Percentiles rank a stretch among this genome's conserved stretches.
Conservation (phyloP, 257 asterid species). For the Buddleja alternifolia region DNA sequence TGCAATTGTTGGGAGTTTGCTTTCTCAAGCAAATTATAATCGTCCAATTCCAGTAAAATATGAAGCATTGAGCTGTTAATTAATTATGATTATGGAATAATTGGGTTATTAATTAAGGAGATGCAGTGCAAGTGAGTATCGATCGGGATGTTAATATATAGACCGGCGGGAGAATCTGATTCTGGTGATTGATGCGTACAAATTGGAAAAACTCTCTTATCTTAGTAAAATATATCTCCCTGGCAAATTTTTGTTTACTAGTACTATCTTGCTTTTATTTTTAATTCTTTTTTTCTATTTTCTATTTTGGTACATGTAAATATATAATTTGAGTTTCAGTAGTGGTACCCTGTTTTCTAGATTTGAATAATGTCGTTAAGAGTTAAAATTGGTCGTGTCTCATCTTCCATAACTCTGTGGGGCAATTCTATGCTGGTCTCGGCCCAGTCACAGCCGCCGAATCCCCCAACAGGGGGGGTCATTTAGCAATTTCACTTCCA, state of each 20-base stretch:
- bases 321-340: constrained; percentile 3
- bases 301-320: constrained; percentile 29
- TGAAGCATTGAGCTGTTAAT: constrained; percentile 83
- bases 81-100: not conserved
- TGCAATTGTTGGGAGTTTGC: constrained; percentile 69
- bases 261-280: not conserved
- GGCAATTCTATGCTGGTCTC: no score
- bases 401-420: constrained; percentile 13
- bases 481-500: no score
- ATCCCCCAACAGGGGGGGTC: no score
- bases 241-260: constrained; percentile 24
- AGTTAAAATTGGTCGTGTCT: constrained; percentile 13
- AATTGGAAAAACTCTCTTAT: not conserved
- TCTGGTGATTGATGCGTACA: not conserved
- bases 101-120: no score
- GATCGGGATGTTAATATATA: not conserved
- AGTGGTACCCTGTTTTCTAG: not conserved
- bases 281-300: not conserved
- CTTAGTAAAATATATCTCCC: not conserved
- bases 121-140: no score
- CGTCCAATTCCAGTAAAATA: constrained; percentile 79
- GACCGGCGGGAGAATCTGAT: constrained; percentile 3
- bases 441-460: no score
- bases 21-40: constrained; percentile 73
- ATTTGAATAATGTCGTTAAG: not conserved